phyloP scores from a whole-genome alignment of 495 filamentous ascomycete genomes.

The Aspergillus conjunctus region DNA sequence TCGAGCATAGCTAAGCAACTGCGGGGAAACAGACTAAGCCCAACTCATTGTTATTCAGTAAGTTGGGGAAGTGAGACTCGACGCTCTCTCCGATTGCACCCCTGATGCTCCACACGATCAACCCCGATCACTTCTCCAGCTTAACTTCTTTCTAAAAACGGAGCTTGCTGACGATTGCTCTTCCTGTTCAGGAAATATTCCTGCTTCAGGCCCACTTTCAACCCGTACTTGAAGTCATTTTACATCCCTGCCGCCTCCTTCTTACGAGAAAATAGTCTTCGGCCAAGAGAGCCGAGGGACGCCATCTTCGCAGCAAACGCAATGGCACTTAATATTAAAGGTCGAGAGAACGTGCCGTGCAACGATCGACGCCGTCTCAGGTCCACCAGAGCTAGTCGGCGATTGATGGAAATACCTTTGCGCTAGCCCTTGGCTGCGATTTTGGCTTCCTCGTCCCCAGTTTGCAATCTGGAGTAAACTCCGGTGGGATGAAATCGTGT shows the following conservation, averaged over 20 bases:
- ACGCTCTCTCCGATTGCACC: not conserved
- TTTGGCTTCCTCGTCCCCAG: conserved; percentile 1
- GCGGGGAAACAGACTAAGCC: not conserved
- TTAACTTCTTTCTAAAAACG: not conserved
- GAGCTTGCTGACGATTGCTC: not conserved
- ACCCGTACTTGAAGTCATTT: not conserved
- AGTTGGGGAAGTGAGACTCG: too few species aligned
- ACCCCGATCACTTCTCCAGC: not conserved
- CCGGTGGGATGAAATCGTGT: conserved; percentile 34
- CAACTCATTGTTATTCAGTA: too few species aligned
- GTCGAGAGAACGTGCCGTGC: not conserved
- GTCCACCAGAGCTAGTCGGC: conserved; percentile 5
- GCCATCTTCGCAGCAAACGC: not conserved
- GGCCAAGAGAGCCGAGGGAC: not conserved
- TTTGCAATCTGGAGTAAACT: conserved; percentile 19
- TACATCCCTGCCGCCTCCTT: not conserved
- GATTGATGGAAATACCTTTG: conserved; percentile 23
- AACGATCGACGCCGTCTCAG: not conserved
- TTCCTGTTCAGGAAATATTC: not conserved
- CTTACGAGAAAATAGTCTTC: not conserved
- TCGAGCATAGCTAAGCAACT: not conserved
- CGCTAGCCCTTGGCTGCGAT: not conserved
- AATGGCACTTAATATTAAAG: not conserved
- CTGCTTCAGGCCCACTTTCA: not conserved
- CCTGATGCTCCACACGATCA: not conserved